Evolutionary conservation across 352 stramenopile species (phyloP).

Genomic region (Phytophthora rubi): DNA sequence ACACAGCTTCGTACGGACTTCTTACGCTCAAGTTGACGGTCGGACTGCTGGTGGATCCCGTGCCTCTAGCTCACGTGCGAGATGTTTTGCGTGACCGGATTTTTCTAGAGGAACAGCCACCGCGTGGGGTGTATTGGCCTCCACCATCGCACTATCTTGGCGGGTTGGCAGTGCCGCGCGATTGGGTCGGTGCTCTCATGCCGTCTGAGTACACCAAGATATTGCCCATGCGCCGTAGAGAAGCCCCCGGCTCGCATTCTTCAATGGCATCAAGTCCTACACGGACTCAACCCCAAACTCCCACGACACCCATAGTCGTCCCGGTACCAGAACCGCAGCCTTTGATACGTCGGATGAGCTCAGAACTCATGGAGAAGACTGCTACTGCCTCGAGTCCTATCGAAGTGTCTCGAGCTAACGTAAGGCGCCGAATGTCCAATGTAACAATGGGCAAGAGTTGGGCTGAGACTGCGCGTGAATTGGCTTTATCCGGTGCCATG

Average conservation of each 20-base stretch:
- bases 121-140: slow-evolving; percentile 66
- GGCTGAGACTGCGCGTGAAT: slow-evolving; percentile 2
- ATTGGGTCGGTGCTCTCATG: slow-evolving; percentile 74
- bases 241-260: background rate
- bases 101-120: slow-evolving; percentile 64
- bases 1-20: slow-evolving; percentile 59
- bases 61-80: slow-evolving; percentile 61
- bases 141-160: slow-evolving; percentile 50
- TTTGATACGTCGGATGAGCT: slow-evolving; percentile 2
- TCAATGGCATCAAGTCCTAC: background rate
- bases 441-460: slow-evolving; percentile 9
- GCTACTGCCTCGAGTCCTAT: background rate
- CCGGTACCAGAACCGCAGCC: background rate
- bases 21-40: slow-evolving; percentile 83
- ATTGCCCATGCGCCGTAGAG: slow-evolving; percentile 46
- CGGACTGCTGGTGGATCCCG: slow-evolving; percentile 64
- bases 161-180: slow-evolving; percentile 54
- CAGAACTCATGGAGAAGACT: slow-evolving; percentile 4
- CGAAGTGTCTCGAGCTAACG: background rate
- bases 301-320: background rate
- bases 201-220: slow-evolving; percentile 75
- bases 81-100: slow-evolving; percentile 51
- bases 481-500: background rate
- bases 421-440: slow-evolving; percentile 3
- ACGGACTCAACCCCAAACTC: background rate